These are phyloP conservation scores for Suillus placidus DNA, from an alignment of 768 basidiomycete genomes.

Conservation along the genomic window DNA sequence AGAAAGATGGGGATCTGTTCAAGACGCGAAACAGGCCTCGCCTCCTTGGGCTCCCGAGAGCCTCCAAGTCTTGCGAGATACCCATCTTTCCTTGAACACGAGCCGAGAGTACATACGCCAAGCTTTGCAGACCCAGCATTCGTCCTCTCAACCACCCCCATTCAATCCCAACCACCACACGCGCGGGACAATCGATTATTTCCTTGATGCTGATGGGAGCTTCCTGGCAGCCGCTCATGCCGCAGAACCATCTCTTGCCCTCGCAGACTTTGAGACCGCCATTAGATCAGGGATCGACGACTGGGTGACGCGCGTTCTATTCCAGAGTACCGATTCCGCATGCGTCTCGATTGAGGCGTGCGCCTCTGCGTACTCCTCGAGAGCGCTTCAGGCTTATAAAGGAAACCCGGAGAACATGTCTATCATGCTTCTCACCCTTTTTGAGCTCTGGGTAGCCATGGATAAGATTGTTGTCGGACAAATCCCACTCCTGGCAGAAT, in stretches of 20 bases:
- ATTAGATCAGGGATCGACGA: slow-evolving; percentile 34
- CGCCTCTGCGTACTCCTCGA: slow-evolving; percentile 29
- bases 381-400: slow-evolving; percentile 30
- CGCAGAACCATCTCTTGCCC: slow-evolving; percentile 18
- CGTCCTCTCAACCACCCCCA: not conserved
- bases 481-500: slow-evolving; percentile 32
- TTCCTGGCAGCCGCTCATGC: slow-evolving; percentile 16
- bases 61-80: slow-evolving; percentile 34
- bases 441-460: slow-evolving; percentile 43
- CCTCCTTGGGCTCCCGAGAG: slow-evolving; percentile 33
- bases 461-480: slow-evolving; percentile 27
- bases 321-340: slow-evolving; percentile 7
- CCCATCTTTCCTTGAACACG: slow-evolving; percentile 33
- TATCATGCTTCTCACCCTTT: slow-evolving; percentile 41
- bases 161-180: slow-evolving; percentile 13
- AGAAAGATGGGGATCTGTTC: slow-evolving; percentile 40
- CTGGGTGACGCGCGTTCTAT: slow-evolving; percentile 34
- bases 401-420: slow-evolving; percentile 44
- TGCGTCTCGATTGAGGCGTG: slow-evolving; percentile 26
- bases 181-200: slow-evolving; percentile 21
- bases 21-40: slow-evolving; percentile 26
- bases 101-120: slow-evolving; percentile 33
- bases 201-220: slow-evolving; percentile 15
- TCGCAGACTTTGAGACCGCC: slow-evolving; percentile 42
- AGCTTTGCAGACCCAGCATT: slow-evolving; percentile 13